Evolutionary conservation across 1,284 basidiomycete species (phyloP).

Genomic region (Cystobasidium sp.): DNA sequence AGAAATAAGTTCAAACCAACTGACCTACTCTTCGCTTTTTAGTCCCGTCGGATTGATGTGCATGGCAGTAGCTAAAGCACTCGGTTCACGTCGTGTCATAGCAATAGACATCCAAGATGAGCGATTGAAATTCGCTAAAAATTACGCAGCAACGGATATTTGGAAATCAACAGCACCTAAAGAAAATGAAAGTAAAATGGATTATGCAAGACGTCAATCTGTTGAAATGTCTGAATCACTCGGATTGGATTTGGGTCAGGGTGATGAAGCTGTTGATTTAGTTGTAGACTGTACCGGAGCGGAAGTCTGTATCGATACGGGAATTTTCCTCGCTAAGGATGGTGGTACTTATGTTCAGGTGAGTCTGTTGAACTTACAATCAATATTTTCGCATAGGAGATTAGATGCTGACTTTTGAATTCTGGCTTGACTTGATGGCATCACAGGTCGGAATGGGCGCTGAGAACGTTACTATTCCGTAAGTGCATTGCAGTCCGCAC

Average conservation of each 20-base stretch:
- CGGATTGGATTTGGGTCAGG: conserved; percentile 59
- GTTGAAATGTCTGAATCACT: conserved; percentile 58
- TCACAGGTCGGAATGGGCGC: conserved; percentile 61
- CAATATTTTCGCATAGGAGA: neutral
- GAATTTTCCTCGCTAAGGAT: conserved; percentile 65
- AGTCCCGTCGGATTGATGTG: conserved; percentile 83
- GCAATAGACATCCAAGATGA: conserved; percentile 81
- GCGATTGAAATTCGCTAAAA: conserved; percentile 83
- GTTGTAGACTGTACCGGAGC: conserved; percentile 67
- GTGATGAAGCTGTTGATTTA: conserved; percentile 63
- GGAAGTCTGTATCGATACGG: conserved; percentile 64
- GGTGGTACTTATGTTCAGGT: conserved; percentile 70
- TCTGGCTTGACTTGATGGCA: neutral
- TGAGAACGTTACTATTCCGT: conserved; percentile 57
- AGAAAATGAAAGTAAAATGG: conserved; percentile 53
- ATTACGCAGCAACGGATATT: conserved; percentile 81
- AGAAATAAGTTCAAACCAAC: too few relatives aligned
- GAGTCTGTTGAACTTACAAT: neutral
- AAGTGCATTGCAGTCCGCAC: too few relatives aligned
- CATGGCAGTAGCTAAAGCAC: conserved; percentile 74
- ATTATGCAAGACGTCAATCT: conserved; percentile 58
- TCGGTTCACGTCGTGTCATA: conserved; percentile 79
- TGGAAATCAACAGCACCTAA: conserved; percentile 65
- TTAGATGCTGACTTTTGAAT: neutral
- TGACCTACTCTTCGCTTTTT: too few relatives aligned